phyloP scores from a whole-genome alignment of 192 early-diverging fungal genomes.

The Endogone sp. region DNA sequence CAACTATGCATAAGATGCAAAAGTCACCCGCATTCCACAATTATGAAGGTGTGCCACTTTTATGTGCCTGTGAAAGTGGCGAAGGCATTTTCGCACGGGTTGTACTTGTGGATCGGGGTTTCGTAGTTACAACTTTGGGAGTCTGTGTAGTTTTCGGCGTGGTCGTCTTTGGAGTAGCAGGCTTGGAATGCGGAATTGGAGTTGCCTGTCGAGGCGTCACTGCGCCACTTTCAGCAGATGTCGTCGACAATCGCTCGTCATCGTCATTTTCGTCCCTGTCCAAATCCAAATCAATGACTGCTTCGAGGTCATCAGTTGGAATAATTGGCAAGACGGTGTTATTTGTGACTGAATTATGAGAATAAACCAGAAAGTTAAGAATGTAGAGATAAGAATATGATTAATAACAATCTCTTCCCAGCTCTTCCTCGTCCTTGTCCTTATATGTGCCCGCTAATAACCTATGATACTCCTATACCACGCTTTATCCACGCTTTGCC shows the following conservation, averaged over 20 bases:
- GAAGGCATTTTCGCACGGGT: not conserved
- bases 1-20: too few species aligned
- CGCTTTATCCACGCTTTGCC: too few species aligned
- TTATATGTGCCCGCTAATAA: too few species aligned
- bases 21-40: not conserved
- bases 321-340: not conserved
- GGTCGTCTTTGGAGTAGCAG: not conserved
- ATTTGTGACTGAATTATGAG: too few species aligned
- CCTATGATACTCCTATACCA: too few species aligned
- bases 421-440: too few species aligned
- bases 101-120: not conserved
- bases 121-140: not conserved
- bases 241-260: not conserved
- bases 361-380: too few species aligned
- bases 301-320: not conserved
- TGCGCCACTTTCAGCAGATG: not conserved
- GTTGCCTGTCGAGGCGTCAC: not conserved
- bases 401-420: too few species aligned
- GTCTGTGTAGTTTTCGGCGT: not conserved
- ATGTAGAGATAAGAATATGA: too few species aligned
- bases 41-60: not conserved
- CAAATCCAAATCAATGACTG: not conserved
- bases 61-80: too few species aligned
- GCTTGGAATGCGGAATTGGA: not conserved
- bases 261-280: not conserved